Evolutionary conservation across 768 basidiomycete species (phyloP).

Genomic region (Suillus plorans): DNA sequence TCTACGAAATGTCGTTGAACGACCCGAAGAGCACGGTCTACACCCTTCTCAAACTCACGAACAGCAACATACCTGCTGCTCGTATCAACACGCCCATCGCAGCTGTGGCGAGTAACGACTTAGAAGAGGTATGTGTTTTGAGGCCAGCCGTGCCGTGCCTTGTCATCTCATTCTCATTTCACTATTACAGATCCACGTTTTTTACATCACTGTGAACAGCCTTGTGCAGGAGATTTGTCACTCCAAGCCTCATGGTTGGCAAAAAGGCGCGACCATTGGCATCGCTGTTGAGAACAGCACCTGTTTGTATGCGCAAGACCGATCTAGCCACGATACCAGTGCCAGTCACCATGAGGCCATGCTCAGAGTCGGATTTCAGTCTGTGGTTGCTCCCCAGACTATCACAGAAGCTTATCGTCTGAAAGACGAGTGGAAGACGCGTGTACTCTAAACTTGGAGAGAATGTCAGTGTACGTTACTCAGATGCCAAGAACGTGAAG

Average conservation of each 20-base stretch:
- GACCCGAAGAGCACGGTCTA: background rate
- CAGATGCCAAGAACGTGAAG: background rate
- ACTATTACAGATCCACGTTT: background rate
- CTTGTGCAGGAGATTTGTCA: background rate
- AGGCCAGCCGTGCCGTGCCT: too few relatives aligned
- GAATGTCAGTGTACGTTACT: background rate
- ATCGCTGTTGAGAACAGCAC: background rate
- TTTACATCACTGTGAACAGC: background rate
- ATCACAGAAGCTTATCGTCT: background rate
- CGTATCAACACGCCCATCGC: constrained; percentile 3
- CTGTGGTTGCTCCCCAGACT: background rate
- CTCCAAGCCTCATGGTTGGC: background rate
- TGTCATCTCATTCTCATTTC: background rate
- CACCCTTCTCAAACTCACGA: background rate
- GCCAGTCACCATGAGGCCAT: background rate
- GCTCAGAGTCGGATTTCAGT: background rate
- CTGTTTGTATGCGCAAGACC: background rate
- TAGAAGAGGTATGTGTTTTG: background rate
- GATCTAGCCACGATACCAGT: too few relatives aligned
- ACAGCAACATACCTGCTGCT: background rate
- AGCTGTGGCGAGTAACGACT: background rate
- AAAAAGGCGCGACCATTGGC: background rate
- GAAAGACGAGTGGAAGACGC: background rate
- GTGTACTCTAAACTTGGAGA: background rate
- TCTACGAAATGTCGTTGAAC: background rate